Percentiles rank a stretch among this genome's conserved stretches.
phyloP scores from a whole-genome alignment of 2,329 filamentous ascomycete species.

The Neonectria faginata region DNA sequence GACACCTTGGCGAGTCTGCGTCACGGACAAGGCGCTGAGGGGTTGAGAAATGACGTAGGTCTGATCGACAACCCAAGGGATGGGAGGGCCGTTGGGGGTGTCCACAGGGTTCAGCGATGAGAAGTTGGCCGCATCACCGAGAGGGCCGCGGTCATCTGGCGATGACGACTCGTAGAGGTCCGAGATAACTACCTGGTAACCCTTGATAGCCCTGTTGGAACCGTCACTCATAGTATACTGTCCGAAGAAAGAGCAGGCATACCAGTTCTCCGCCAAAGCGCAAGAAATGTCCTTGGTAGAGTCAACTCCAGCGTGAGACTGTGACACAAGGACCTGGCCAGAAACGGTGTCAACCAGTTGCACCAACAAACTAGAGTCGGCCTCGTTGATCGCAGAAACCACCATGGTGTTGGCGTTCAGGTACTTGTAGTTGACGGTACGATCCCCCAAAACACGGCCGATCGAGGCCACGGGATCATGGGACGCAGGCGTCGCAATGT shows the following conservation, averaged over 20 bases:
- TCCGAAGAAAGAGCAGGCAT: slow-evolving; percentile 83
- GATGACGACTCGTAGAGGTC: slow-evolving; percentile 91
- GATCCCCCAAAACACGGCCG: slow-evolving; percentile 90
- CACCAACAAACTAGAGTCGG: slow-evolving; percentile 71
- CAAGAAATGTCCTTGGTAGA: slow-evolving; percentile 78
- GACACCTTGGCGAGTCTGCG: slow-evolving; percentile 92
- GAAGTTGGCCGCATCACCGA: slow-evolving; percentile 77
- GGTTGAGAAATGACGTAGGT: slow-evolving; percentile 83
- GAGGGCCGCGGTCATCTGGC: slow-evolving; percentile 85
- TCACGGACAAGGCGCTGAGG: slow-evolving; percentile 84
- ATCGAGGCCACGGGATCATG: slow-evolving; percentile 95
- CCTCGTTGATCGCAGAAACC: slow-evolving; percentile 74
- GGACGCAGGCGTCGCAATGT: slow-evolving; percentile 74
- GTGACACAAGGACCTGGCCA: slow-evolving; percentile 80
- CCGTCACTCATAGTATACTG: slow-evolving; percentile 69
- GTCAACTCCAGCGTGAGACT: slow-evolving; percentile 80
- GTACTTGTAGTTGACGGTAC: slow-evolving; percentile 97
- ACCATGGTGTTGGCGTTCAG: slow-evolving; percentile 88
- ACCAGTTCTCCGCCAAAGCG: slow-evolving; percentile 93
- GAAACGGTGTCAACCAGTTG: slow-evolving; percentile 90
- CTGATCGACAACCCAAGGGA: slow-evolving; percentile 83
- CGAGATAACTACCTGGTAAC: slow-evolving; percentile 85
- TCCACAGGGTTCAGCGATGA: slow-evolving; percentile 80
- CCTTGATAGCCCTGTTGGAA: slow-evolving; percentile 72
- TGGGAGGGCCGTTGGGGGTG: slow-evolving; percentile 63